Evolutionary conservation across 73 alveolate species (phyloP), one percentile per base, ranked within the genome.

Genomic region (Paraurostyla sp.): DNA sequence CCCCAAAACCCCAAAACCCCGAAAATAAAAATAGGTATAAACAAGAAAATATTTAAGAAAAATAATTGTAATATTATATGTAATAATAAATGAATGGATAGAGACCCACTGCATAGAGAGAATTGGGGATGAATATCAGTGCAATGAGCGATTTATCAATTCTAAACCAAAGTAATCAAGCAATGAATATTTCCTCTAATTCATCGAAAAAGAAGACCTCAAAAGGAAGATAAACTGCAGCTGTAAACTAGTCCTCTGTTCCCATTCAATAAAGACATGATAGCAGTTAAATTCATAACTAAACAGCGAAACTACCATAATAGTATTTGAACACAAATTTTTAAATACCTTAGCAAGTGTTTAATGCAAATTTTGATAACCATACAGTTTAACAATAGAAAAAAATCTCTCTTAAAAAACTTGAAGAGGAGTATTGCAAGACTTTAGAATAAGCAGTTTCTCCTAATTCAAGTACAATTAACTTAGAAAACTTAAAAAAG

Each of bases 391-490:
- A 23, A 16, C 29, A 69, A 15, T 16, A 33, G 35, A 69, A 69
- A n/a, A 69, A 43, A 22, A 69, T 69, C 4, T 69, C 84, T 38
- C 63, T 75, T 2, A 75, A 75, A 35, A 75, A 75, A n/a, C 69
- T 75, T 18, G 87, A 75, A 32, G 87, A 75, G 75, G 87, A 75
- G 56, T 75, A 75, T 48, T 75, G 75, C 35, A 75, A 75, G 33
- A 75, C 87, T 23, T 25, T 75, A 46, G 87, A 75, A 30, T 33
- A 75, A 33, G 73, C 60, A 7, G 69, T 40, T 25, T 75, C 87
- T 7, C 87, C 87, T 7, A 75, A 75, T 46, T 75, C 87, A 9
- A 46, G 75, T 29, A 75, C 87, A 6, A 36, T 75, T 4, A 75
- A 75, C 51, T 33, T 75, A 7, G 87, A 75, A 30, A 75, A 75